Percentiles rank a stretch among this genome's conserved stretches.
These are phyloP conservation scores for Peronospora destructor DNA, from an alignment of 352 stramenopile genomes.

Conservation along the genomic window DNA sequence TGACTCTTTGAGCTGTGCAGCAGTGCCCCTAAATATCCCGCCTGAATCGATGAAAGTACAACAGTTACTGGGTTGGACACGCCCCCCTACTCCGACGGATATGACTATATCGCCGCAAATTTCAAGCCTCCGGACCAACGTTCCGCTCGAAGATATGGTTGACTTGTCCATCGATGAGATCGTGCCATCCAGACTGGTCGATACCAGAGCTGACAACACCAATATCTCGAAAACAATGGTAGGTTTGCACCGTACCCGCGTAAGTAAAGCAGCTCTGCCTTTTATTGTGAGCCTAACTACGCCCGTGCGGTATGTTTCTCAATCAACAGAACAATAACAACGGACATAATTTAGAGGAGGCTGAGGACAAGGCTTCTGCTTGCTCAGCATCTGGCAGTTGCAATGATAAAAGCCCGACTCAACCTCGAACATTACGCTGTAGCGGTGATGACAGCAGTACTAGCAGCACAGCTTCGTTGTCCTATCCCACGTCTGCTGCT, in stretches of 20 bases:
- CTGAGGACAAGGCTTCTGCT: slow-evolving; percentile 16
- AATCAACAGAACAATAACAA: slow-evolving; percentile 14
- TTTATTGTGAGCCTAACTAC: too few species aligned
- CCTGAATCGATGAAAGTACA: too few species aligned
- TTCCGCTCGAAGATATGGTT: slow-evolving; percentile 9
- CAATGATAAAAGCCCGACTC: slow-evolving; percentile 4
- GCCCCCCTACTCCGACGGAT: slow-evolving; percentile 8
- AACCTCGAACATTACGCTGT: slow-evolving; percentile 5
- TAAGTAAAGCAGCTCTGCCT: slow-evolving; percentile 3
- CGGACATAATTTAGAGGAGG: slow-evolving; percentile 9
- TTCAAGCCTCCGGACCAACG: not conserved
- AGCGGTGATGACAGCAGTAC: slow-evolving; percentile 13
- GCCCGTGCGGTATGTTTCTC: not conserved
- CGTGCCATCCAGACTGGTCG: slow-evolving; percentile 1
- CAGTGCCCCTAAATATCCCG: too few species aligned
- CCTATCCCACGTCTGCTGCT: slow-evolving; percentile 2
- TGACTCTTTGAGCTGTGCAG: slow-evolving; percentile 39
- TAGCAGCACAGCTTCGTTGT: slow-evolving; percentile 17
- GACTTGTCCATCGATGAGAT: slow-evolving; percentile 11
- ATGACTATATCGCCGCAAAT: slow-evolving; percentile 5
- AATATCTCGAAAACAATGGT: slow-evolving; percentile 15
- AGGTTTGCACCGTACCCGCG: slow-evolving; percentile 4
- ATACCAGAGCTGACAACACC: slow-evolving; percentile 16
- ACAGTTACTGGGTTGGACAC: slow-evolving; percentile 38
- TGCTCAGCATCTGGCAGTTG: not conserved